Base-by-base conservation (phyloP, 176 grass and related monocot species). In the Zea luxurians region DNA sequence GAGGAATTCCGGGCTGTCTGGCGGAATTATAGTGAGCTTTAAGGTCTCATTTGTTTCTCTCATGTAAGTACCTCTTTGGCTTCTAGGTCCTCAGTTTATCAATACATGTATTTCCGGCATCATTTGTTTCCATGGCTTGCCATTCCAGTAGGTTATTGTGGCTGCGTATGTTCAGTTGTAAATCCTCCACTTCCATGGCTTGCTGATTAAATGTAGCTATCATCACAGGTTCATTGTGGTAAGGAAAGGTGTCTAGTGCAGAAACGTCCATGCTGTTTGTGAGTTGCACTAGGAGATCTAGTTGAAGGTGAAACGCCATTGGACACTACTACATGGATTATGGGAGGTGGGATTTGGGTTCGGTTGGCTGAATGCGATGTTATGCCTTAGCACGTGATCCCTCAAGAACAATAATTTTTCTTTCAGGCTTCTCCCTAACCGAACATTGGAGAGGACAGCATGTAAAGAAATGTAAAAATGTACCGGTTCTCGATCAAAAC, bases 1-100 rank as follows among this genome's bases (percentile, higher is more conserved):
- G 96, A 99, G 86, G 96, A 99, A 86, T 95, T 99, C 80, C 92
- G 90, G 59, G 88, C 89, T 45, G 96, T 92, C 46, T 99, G 92
- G 92, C 64, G 96, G 83, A 99, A 95, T 91, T 95, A 95, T 44
- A 88, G 92, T 13, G 88, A 99, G 68, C 90, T 99, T 64, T 99
- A 87, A 86, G 45, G 55, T 55, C 61, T 44, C 78, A 42, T 48
- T 9, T 50, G 40, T 55, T 48, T 48, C 20, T 84, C 57, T 57
- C 55, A 43, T 80, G 77, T 84, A 71, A 63, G 70, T 70, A 35
- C 16, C 62, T 74, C n/a, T 3, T 54, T 47, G n/a, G 4, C 9
- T 74, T 16, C 21, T 13, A 21, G 2, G 5, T 21, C 52, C 2
- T 34, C 15, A 1, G 4, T 6, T 67, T 75, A 45, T 48, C 17